Percentiles rank a stretch among this genome's conserved stretches.
Evolutionary conservation across 805 yeast genomes (phyloP).

Genomic region (Saccharomycopsis vini): DNA sequence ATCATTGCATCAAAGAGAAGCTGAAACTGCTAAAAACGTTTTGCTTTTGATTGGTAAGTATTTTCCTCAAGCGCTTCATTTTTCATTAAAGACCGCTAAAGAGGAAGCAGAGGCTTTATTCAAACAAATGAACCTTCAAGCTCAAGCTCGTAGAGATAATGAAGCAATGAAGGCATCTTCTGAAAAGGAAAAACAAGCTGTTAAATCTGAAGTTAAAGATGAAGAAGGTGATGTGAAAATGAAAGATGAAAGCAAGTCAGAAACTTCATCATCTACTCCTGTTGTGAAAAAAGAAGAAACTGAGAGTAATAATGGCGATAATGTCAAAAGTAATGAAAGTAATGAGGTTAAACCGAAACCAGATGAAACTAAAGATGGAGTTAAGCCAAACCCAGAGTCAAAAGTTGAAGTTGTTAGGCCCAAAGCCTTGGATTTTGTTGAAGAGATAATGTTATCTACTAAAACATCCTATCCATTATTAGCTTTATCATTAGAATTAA

Average conservation of each 20-base stretch:
- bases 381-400: constrained; percentile 11
- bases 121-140: constrained; percentile 42
- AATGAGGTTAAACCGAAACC: not conserved
- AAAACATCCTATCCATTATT: constrained; percentile 93
- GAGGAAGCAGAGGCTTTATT: constrained; percentile 88
- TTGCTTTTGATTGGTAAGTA: constrained; percentile 88
- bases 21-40: constrained; percentile 75
- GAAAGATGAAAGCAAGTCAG: not conserved
- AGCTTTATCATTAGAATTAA: constrained; percentile 85
- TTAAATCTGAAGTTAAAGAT: not conserved
- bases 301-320: not conserved
- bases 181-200: not conserved
- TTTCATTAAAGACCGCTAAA: constrained; percentile 87
- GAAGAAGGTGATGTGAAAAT: not conserved
- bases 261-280: not conserved
- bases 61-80: constrained; percentile 95
- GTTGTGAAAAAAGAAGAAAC: too few relatives aligned
- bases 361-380: not conserved
- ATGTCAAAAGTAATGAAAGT: not conserved
- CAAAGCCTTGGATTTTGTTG: constrained; percentile 90
- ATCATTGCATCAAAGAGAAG: constrained; percentile 84
- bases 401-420: not conserved
- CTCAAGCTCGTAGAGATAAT: constrained; percentile 1
- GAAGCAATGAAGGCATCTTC: not conserved
- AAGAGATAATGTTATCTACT: constrained; percentile 84